phyloP scores from a whole-genome alignment of 768 basidiomycete genomes.

The Phlebiopsis gigantea region DNA sequence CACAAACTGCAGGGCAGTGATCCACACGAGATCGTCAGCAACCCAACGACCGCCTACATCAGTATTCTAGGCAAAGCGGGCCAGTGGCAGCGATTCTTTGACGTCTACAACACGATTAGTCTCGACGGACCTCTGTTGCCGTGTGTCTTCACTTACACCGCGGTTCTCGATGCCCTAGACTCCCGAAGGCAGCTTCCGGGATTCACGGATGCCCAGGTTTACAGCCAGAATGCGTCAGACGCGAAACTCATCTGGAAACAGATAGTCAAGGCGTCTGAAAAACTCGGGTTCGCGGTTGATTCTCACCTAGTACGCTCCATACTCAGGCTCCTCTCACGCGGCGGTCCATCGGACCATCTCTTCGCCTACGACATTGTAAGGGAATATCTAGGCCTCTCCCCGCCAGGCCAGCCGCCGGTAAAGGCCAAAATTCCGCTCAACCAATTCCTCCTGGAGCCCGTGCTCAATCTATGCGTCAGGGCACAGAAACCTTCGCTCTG shows the following conservation, averaged over 20 bases:
- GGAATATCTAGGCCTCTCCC: conserved; percentile 57
- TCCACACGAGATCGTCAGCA: conserved; percentile 42
- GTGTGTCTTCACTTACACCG: conserved; percentile 55
- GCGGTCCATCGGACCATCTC: conserved; percentile 53
- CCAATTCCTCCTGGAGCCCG: conserved; percentile 43
- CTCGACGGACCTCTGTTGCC: conserved; percentile 59
- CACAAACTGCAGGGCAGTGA: conserved; percentile 43
- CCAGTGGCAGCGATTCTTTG: conserved; percentile 63
- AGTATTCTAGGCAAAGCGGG: conserved; percentile 58
- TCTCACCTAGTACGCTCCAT: conserved; percentile 45
- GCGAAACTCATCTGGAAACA: conserved; percentile 70
- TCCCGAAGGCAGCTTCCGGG: conserved; percentile 19
- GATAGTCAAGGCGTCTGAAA: conserved; percentile 48
- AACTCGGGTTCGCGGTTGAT: conserved; percentile 45
- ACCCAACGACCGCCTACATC: conserved; percentile 58
- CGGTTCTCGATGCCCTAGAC: conserved; percentile 53
- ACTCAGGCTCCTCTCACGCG: conserved; percentile 51
- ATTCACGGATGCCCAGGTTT: conserved; percentile 18
- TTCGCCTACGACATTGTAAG: conserved; percentile 60
- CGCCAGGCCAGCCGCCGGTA: conserved; percentile 36
- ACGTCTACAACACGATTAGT: conserved; percentile 68
- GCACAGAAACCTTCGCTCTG: conserved; percentile 42
- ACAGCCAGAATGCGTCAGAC: conserved; percentile 50
- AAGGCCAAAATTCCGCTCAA: conserved; percentile 37
- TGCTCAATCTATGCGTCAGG: conserved; percentile 51